Base-by-base conservation (phyloP, 1,139 yeast genomes). In the Insectozyma bohioensis region DNA sequence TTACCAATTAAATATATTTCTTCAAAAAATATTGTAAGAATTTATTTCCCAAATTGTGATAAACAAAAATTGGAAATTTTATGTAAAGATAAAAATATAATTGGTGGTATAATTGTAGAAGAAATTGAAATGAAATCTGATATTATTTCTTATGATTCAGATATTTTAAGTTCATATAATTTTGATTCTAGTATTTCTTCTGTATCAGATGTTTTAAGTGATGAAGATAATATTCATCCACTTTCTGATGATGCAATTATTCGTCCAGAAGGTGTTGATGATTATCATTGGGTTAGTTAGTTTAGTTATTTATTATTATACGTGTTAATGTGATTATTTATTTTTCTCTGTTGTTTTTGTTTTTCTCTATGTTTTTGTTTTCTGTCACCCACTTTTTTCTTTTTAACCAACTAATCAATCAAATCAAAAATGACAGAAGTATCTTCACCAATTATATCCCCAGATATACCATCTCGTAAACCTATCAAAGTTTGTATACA, bases 21-120 rank as follows among this genome's bases (percentile, higher is more conserved):
- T 9, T 47, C 47, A n/a, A 55, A 56, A 32, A 51, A 58, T 36
- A 60, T 67, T 16, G 56, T 75, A 27, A 56, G 78, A 40, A 70
- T 78, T 28, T 75, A 72, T 48, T 78, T 78, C 49, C 79, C 83
- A 17, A 78, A 78, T 49, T 68, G 78, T 43, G 81, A 78, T 40
- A 56, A 61, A 11, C 52, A 47, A 12, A 77, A 72, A 47, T 62
- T 78, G 51, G 81, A 77, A 48, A 41, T 41, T 12, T 54, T 78
- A 33, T 56, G 79, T 40, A 48, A 62, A 30, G 85, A 78, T 26
- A 59, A 71, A 37, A 72, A 69, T 24, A 67, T 79, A 9, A 49
- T 63, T 6, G 68, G 71, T 18, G 85, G 84, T 1, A 54, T 67
- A 18, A 72, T 75, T 9, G 56, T 60, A 40, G 63, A 63, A 37